Evolutionary conservation across 2,329 filamentous ascomycete species (phyloP).

Genomic region (Macrophomina pseudophaseolina): DNA sequence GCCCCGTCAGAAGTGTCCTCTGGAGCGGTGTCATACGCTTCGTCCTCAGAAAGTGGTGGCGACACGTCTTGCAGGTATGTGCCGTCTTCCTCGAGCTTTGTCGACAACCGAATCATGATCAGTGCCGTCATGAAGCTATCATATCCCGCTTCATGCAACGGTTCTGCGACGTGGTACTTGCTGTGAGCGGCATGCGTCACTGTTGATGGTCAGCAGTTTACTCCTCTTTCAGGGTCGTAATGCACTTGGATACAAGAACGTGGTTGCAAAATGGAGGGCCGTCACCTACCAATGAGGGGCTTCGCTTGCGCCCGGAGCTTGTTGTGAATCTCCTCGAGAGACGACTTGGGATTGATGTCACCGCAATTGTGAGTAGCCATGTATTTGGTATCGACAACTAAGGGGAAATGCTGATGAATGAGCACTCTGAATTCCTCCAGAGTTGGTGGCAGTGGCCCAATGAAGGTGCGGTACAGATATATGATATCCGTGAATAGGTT

Average conservation of each 20-base stretch:
- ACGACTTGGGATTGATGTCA: conserved; percentile 55
- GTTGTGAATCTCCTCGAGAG: conserved; percentile 55
- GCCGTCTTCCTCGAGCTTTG: conserved; percentile 53
- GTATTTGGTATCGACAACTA: conserved; percentile 68
- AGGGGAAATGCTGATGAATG: conserved; percentile 61
- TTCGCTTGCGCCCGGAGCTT: conserved; percentile 47
- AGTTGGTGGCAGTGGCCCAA: conserved; percentile 60
- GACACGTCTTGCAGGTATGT: conserved; percentile 35
- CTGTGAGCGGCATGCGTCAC: conserved; percentile 43
- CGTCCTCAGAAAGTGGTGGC: conserved; percentile 20
- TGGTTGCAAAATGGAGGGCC: background rate
- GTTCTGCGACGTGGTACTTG: conserved; percentile 48
- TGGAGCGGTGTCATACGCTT: conserved; percentile 26
- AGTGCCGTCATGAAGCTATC: conserved; percentile 67
- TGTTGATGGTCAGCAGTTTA: background rate
- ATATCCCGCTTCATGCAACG: conserved; percentile 66
- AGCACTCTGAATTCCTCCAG: conserved; percentile 58
- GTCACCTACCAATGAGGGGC: conserved; percentile 48
- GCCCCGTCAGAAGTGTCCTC: background rate
- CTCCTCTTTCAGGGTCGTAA: too few relatives aligned
- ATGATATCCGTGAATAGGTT: conserved; percentile 69
- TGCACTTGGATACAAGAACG: too few relatives aligned
- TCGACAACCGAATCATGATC: conserved; percentile 61
- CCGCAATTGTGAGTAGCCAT: conserved; percentile 63
- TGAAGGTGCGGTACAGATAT: conserved; percentile 68